Conservation (phyloP, 1,284 basidiomycete species). For the Ceratobasidium sp. region DNA sequence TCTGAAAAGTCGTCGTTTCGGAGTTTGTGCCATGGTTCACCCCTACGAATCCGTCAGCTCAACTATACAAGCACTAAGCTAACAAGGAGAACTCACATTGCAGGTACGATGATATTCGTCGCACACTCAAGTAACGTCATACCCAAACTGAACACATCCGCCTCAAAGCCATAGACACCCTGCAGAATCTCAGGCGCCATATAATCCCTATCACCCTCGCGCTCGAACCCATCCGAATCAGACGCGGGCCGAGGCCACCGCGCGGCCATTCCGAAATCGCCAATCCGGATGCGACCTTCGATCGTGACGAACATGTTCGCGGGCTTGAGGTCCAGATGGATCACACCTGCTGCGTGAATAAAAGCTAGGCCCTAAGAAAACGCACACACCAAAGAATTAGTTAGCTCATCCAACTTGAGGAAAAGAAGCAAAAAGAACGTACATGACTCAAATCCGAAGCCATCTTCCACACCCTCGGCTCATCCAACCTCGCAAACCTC, state of each 20-base stretch:
- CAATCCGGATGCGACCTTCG: conserved; percentile 94
- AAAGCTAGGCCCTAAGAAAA: conserved; percentile 82
- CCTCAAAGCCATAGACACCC: conserved; percentile 91
- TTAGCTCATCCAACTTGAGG: too few species aligned
- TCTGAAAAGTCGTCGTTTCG: conserved; percentile 93
- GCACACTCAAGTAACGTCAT: conserved; percentile 96
- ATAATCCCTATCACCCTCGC: conserved; percentile 98
- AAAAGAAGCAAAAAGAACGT: conserved; percentile 58
- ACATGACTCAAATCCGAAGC: conserved; percentile 90
- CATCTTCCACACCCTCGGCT: conserved; percentile 97
- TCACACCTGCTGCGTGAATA: conserved; percentile 89
- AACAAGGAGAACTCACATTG: conserved; percentile 76
- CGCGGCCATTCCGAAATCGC: conserved; percentile 98
- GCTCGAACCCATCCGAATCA: conserved; percentile 76
- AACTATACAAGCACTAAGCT: neutral
- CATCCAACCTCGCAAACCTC: conserved; percentile 86
- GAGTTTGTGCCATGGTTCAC: conserved; percentile 93
- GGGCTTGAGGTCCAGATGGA: conserved; percentile 98
- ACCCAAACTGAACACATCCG: conserved; percentile 96
- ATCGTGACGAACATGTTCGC: conserved; percentile 95
- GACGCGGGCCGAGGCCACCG: conserved; percentile 75
- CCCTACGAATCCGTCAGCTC: conserved; percentile 62
- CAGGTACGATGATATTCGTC: conserved; percentile 95
- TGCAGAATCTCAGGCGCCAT: conserved; percentile 97
- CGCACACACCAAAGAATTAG: too few species aligned